Evolutionary conservation across 2,329 filamentous ascomycete genomes (phyloP).

Genomic region (Phyllosticta citribraziliensis): DNA sequence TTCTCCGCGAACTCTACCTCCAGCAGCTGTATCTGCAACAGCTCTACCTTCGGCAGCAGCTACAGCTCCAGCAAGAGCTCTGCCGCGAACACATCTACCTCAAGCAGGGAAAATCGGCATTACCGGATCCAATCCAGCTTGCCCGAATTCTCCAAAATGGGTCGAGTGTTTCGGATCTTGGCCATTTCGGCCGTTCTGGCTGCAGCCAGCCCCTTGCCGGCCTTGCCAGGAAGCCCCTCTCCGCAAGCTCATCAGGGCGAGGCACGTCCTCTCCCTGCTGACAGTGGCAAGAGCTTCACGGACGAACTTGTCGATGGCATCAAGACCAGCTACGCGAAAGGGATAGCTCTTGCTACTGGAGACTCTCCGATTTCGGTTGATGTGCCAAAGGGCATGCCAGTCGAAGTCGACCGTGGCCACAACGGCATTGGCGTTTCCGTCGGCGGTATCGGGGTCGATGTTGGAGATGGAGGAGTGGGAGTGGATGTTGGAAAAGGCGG

Average conservation of each 20-base stretch:
- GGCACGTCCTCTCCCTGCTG: background rate
- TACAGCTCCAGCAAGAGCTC: background rate
- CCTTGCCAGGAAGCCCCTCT: background rate
- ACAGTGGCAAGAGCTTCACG: background rate
- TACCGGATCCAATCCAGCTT: background rate
- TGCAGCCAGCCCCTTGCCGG: background rate
- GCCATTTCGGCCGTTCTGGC: background rate
- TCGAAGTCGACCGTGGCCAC: background rate
- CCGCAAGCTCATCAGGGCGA: background rate
- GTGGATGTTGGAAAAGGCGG: background rate
- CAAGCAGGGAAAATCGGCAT: background rate
- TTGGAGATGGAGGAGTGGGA: background rate
- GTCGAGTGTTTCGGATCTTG: background rate
- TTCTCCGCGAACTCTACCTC: background rate
- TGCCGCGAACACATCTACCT: background rate
- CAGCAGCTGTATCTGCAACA: background rate
- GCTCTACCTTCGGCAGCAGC: background rate
- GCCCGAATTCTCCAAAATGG: background rate
- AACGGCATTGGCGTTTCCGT: background rate
- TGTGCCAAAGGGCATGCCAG: background rate
- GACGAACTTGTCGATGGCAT: background rate
- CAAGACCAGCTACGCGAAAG: background rate
- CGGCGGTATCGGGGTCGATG: background rate
- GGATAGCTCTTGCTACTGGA: background rate
- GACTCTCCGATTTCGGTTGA: background rate